phyloP scores from a whole-genome alignment of 78 protist species.

The Fonticula alba region DNA sequence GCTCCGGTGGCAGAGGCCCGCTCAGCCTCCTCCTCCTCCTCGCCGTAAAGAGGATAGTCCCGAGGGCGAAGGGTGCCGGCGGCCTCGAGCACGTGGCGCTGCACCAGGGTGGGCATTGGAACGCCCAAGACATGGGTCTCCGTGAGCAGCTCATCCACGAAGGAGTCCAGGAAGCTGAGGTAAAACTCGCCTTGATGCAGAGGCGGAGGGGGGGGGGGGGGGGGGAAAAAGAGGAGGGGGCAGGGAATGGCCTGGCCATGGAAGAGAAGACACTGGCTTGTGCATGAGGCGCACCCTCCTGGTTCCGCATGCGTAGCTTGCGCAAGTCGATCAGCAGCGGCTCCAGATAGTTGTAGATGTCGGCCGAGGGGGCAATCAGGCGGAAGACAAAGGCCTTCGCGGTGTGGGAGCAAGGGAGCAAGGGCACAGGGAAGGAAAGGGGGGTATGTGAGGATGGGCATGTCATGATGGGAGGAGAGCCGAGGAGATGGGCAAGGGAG shows the following conservation, averaged over 20 bases:
- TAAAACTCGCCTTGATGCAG: neutral
- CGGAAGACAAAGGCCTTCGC: neutral
- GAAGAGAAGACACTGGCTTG: neutral
- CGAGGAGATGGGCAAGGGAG: neutral
- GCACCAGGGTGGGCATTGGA: constrained; percentile 56
- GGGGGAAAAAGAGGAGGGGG: neutral
- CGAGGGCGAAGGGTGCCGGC: constrained; percentile 22
- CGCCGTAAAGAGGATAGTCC: constrained; percentile 28
- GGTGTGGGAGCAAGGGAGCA: neutral
- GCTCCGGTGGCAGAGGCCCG: too few species aligned
- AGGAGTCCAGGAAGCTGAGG: constrained; percentile 60
- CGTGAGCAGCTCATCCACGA: constrained; percentile 49
- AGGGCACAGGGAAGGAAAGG: neutral
- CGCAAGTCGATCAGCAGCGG: constrained; percentile 73
- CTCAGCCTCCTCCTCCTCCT: constrained; percentile 23
- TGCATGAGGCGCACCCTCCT: neutral
- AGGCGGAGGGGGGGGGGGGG: neutral
- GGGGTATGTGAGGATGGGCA: neutral
- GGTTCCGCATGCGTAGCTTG: constrained; percentile 18
- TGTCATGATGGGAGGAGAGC: neutral
- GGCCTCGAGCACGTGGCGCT: constrained; percentile 13
- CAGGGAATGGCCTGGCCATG: neutral
- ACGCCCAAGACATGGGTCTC: constrained; percentile 46
- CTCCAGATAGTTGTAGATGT: constrained; percentile 36
- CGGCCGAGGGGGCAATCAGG: too few species aligned